Evolutionary conservation across 2,329 filamentous ascomycete genomes (phyloP).

Genomic region (Hypoxylon sp.): DNA sequence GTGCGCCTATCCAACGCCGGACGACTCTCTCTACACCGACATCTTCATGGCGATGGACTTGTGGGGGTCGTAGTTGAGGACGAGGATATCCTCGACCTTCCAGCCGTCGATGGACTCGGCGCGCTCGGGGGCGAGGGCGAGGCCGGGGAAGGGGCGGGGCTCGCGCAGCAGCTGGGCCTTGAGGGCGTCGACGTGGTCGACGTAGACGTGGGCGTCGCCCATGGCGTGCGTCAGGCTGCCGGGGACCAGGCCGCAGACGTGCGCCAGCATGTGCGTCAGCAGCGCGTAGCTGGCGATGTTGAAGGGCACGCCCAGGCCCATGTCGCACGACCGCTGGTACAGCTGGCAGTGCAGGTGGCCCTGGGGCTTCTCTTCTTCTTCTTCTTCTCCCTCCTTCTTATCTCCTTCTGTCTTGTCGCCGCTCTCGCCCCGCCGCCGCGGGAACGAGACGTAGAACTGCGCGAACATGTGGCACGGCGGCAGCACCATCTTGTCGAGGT

Average conservation of each 20-base stretch:
- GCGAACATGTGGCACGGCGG: slow-evolving; percentile 87
- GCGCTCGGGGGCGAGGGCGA: slow-evolving; percentile 74
- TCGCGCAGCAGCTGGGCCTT: slow-evolving; percentile 80
- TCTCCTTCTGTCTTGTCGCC: slow-evolving; percentile 31
- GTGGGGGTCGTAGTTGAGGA: slow-evolving; percentile 89
- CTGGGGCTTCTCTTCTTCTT: slow-evolving; percentile 51
- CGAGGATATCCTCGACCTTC: slow-evolving; percentile 85
- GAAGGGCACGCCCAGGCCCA: slow-evolving; percentile 96
- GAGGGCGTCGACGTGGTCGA: slow-evolving; percentile 90
- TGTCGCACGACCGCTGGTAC: slow-evolving; percentile 95
- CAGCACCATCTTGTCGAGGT: slow-evolving; percentile 77
- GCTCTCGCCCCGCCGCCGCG: slow-evolving; percentile 43
- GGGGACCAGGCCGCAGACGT: slow-evolving; percentile 82
- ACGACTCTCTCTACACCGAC: slow-evolving; percentile 71
- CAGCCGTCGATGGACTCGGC: slow-evolving; percentile 87
- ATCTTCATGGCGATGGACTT: slow-evolving; percentile 98
- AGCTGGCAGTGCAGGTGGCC: slow-evolving; percentile 86
- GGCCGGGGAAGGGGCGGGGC: slow-evolving; percentile 79
- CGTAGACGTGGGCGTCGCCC: slow-evolving; percentile 97
- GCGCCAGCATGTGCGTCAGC: slow-evolving; percentile 92
- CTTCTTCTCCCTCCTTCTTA: slow-evolving; percentile 39
- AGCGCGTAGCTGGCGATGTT: slow-evolving; percentile 96
- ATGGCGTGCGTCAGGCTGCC: slow-evolving; percentile 93
- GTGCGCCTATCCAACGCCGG: background rate
- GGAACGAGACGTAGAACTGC: slow-evolving; percentile 78